A percentile compares a stretch with the other conserved stretches of the same genome.
Evolutionary conservation across 225 moss, liverwort and hornwort species (phyloP).

Genomic region (Physcomitrium patens): DNA sequence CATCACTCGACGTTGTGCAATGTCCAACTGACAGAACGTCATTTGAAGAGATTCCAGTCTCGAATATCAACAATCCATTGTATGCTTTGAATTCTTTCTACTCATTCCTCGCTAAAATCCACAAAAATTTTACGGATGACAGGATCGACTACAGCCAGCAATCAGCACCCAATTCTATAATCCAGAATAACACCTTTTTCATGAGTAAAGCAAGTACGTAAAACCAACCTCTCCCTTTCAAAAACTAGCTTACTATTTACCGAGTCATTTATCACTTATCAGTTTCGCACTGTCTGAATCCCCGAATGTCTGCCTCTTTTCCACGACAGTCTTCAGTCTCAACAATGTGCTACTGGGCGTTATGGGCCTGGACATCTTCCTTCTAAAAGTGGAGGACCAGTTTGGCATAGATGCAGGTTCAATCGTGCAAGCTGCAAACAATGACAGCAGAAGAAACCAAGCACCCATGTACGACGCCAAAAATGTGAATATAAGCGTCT

Average conservation of each 20-base stretch:
- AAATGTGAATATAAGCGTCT: background rate
- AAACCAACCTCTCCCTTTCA: background rate
- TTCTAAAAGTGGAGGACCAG: background rate
- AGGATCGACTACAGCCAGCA: background rate
- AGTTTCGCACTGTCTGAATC: background rate
- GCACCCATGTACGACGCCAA: background rate
- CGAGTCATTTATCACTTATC: background rate
- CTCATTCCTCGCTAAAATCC: background rate
- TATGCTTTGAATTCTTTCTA: background rate
- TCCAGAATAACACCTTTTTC: background rate
- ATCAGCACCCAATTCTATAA: background rate
- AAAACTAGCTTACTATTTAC: background rate
- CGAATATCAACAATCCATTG: background rate
- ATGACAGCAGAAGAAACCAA: background rate
- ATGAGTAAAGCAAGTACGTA: background rate
- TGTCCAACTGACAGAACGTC: too few species aligned
- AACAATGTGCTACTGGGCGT: background rate
- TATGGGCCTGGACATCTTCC: background rate
- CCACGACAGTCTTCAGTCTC: background rate
- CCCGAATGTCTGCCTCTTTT: too few species aligned
- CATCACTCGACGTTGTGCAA: background rate
- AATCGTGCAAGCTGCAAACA: background rate
- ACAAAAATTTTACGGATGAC: background rate
- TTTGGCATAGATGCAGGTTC: background rate
- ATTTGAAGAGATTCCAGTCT: background rate